Evolutionary conservation across 2,329 filamentous ascomycete genomes (phyloP).

Genomic region (Lithohypha guttulata): DNA sequence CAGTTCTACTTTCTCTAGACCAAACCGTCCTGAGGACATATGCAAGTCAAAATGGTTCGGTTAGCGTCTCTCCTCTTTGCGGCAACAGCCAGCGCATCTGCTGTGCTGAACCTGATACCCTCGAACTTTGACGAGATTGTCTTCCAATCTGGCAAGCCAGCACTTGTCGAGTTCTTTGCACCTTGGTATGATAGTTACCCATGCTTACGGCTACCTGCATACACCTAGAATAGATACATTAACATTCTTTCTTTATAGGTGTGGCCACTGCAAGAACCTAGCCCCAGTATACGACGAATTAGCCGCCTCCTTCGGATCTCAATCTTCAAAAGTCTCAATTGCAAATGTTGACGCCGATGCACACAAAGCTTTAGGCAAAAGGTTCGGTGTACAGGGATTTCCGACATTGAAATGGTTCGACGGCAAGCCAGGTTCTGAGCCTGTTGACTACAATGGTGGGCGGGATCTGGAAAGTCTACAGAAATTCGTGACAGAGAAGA

Average conservation of each 20-base stretch:
- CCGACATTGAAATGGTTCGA: constrained; percentile 97
- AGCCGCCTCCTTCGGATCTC: constrained; percentile 59
- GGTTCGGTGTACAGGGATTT: constrained; percentile 85
- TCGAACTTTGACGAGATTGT: constrained; percentile 86
- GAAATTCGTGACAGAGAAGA: constrained; percentile 76
- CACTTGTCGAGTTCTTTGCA: constrained; percentile 95
- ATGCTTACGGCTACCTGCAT: too few relatives aligned
- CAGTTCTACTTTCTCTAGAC: too few relatives aligned
- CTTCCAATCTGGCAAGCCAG: constrained; percentile 83
- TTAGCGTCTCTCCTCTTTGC: constrained; percentile 28
- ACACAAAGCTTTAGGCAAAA: constrained; percentile 71
- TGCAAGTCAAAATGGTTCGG: constrained; percentile 2
- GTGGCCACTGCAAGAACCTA: constrained; percentile 96
- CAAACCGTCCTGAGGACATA: too few relatives aligned
- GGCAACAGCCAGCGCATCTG: constrained; percentile 52
- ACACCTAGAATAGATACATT: too few relatives aligned
- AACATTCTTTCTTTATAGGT: too few relatives aligned
- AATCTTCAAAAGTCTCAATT: constrained; percentile 68
- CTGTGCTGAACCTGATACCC: constrained; percentile 81
- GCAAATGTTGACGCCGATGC: constrained; percentile 94
- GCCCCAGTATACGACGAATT: constrained; percentile 93
- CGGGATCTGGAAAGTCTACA: constrained; percentile 78
- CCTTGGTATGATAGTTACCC: constrained; percentile 50
- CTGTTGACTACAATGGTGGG: constrained; percentile 74
- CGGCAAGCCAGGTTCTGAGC: constrained; percentile 70